Evolutionary conservation across 2,329 filamentous ascomycete genomes (phyloP), one percentile per base, ranked within the genome.

Genomic region (Xylaria sp.): DNA sequence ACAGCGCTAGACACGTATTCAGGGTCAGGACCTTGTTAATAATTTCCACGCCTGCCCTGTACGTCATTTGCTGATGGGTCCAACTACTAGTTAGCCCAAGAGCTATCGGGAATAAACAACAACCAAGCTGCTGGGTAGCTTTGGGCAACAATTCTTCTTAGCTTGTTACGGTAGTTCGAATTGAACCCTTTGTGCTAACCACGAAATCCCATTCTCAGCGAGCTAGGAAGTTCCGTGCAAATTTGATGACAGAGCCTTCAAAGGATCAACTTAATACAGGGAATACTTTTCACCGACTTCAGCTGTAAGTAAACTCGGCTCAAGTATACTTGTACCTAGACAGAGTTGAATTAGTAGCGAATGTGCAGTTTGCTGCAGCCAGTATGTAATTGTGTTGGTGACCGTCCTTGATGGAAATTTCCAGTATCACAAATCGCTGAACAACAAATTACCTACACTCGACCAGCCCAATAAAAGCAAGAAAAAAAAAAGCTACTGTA

Each of bases 11-110:
- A 53, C 26, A 56, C 28, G 28, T 56, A 20, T 36, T 42, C 33
- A 42, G 36, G 36, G 54, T 26, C 23, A 57, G 20, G n/a, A 38
- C 54, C 36, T 44, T 40, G 44, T 46, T 23, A 48, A 28, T 6
- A 28, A 58, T 48, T 49, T 42, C 58, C 46, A 42, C 10, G 53
- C 17, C 13, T 53, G 54, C 62, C 46, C 61, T 65, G 48, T 59
- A 65, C 57, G 63, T 65, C 56, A 65, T 60, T 40, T 10, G 40
- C 38, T 20, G 31, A 15, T 38, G 44, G 31, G 61, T 36, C 40
- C 11, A 38, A 53, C 26, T 40, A 53, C 40, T 44, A 17, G 7
- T 11, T 44, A 20, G 17, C 17, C 17, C 2, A 3, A 38, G 20
- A 51, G 31, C 40, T 42, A 42, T 44, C 57, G 46, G 63, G 63